These are phyloP conservation scores for Nepenthes mirabilis DNA, from an alignment of 148 eudicot genomes.

Conservation along the genomic window DNA sequence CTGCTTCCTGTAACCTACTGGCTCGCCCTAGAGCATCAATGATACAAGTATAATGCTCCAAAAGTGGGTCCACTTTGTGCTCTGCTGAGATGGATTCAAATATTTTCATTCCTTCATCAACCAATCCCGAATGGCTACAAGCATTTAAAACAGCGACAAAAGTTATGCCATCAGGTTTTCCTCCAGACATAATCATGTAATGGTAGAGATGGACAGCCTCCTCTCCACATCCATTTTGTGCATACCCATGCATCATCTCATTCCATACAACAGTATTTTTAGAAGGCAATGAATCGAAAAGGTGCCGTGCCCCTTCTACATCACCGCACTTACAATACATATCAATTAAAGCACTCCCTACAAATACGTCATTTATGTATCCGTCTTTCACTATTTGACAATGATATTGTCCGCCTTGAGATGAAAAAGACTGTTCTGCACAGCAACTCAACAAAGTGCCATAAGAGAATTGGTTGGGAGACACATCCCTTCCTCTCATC, in stretches of 20 bases:
- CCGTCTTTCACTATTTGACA: slow-evolving; percentile 42
- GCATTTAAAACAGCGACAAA: slow-evolving; percentile 56
- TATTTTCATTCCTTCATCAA: slow-evolving; percentile 35
- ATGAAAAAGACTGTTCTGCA: slow-evolving; percentile 35
- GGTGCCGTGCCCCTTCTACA: slow-evolving; percentile 27
- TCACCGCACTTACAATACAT: slow-evolving; percentile 77
- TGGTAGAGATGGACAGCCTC: slow-evolving; percentile 45
- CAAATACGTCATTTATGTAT: slow-evolving; percentile 33
- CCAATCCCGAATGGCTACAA: slow-evolving; percentile 70
- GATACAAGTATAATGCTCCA: slow-evolving; percentile 69
- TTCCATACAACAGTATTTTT: slow-evolving; percentile 59
- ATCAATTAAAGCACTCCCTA: slow-evolving; percentile 56
- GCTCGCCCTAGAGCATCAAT: slow-evolving; percentile 71
- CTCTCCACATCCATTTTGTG: slow-evolving; percentile 52
- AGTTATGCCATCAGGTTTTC: slow-evolving; percentile 48
- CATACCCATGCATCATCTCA: slow-evolving; percentile 72
- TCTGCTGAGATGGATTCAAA: slow-evolving; percentile 45
- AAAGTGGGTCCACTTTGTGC: slow-evolving; percentile 30
- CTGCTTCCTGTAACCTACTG: slow-evolving; percentile 62
- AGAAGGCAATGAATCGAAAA: slow-evolving; percentile 38
- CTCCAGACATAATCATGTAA: slow-evolving; percentile 31
- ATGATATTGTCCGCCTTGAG: slow-evolving; percentile 60
- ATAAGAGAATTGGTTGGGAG: slow-evolving; percentile 49
- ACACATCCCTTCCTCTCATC: slow-evolving; percentile 38
- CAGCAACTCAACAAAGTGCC: slow-evolving; percentile 52